Conservation (phyloP, 1,284 basidiomycete species). For the Heterobasidion annosum region DNA sequence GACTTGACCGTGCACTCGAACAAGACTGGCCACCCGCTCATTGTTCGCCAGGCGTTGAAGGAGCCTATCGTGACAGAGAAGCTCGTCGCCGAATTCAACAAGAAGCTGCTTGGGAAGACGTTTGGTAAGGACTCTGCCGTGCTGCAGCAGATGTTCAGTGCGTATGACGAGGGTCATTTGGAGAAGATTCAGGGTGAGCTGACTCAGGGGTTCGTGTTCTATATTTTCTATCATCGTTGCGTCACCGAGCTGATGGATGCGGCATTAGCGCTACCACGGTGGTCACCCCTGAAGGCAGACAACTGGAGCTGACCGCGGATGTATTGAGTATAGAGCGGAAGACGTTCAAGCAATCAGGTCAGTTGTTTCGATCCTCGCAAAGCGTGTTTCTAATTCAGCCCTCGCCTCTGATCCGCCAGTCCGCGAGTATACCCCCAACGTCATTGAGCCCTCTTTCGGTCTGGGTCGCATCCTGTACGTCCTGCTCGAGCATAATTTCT, state of each 20-base stretch:
- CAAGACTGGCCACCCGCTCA: slow-evolving; percentile 64
- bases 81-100: slow-evolving; percentile 75
- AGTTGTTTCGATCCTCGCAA: slow-evolving; percentile 18
- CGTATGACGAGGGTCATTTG: slow-evolving; percentile 64
- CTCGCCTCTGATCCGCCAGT: slow-evolving; percentile 34
- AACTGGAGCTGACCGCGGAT: slow-evolving; percentile 69
- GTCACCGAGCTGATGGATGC: slow-evolving; percentile 1
- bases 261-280: slow-evolving; percentile 36
- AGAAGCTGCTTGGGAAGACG: slow-evolving; percentile 84
- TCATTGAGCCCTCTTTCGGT: slow-evolving; percentile 98
- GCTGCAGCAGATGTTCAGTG: slow-evolving; percentile 65
- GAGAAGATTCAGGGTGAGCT: slow-evolving; percentile 69
- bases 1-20: slow-evolving; percentile 57
- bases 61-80: slow-evolving; percentile 73
- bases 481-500: slow-evolving; percentile 93
- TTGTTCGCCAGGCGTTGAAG: slow-evolving; percentile 80
- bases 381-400: slow-evolving; percentile 1
- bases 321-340: slow-evolving; percentile 77
- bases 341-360: slow-evolving; percentile 86
- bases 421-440: slow-evolving; percentile 94
- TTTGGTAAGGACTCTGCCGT: slow-evolving; percentile 80
- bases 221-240: slow-evolving; percentile 5
- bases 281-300: slow-evolving; percentile 50
- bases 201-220: slow-evolving; percentile 53
- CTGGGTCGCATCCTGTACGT: slow-evolving; percentile 95